phyloP scores from a whole-genome alignment of 768 basidiomycete species.

The Lentinus brumalis region DNA sequence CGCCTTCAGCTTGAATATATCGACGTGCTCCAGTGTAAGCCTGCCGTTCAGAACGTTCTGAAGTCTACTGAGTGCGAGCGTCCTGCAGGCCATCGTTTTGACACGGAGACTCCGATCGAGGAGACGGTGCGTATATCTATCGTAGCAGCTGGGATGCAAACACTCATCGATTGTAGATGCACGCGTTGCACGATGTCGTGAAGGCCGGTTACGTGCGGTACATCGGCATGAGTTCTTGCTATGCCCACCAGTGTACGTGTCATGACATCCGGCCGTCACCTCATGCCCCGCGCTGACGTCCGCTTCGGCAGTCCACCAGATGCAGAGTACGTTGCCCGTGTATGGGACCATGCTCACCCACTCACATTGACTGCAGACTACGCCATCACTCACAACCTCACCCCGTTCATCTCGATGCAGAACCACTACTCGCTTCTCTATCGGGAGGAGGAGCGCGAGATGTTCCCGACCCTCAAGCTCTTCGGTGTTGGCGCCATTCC shows the following conservation, averaged over 20 bases:
- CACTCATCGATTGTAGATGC: no score
- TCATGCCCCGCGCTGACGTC: no score
- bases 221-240: slow-evolving; percentile 43
- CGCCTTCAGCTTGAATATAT: slow-evolving; percentile 75
- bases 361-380: slow-evolving; percentile 36
- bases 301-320: slow-evolving; percentile 28
- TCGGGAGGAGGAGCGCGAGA: slow-evolving; percentile 62
- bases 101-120: slow-evolving; percentile 41
- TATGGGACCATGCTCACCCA: slow-evolving; percentile 27
- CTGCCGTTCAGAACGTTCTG: no score
- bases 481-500: slow-evolving; percentile 42
- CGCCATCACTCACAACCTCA: slow-evolving; percentile 41
- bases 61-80: no score
- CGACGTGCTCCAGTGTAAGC: slow-evolving; percentile 26
- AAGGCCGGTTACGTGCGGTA: slow-evolving; percentile 46
- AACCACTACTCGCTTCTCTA: slow-evolving; percentile 59
- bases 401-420: slow-evolving; percentile 67
- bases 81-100: slow-evolving; percentile 35
- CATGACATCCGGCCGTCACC: not conserved
- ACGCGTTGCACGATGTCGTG: slow-evolving; percentile 48
- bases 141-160: no score
- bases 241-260: slow-evolving; percentile 20
- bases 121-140: no score
- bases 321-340: slow-evolving; percentile 26
- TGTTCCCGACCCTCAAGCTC: slow-evolving; percentile 50